Conservation (phyloP, 306 rosid species). For the Vachellia collinsii region DNA sequence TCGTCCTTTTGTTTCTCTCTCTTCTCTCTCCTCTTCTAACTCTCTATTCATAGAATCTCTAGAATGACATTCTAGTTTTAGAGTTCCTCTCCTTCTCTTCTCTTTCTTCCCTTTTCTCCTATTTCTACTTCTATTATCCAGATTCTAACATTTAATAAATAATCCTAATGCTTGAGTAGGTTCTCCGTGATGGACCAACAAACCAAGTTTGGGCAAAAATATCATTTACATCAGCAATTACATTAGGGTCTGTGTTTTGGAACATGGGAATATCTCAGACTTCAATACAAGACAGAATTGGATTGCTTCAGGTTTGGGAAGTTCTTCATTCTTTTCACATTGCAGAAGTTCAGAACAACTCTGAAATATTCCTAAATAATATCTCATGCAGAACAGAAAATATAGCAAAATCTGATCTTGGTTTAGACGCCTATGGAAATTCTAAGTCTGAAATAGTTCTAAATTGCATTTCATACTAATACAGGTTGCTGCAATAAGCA, state of each 20-base stretch:
- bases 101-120: too few species aligned
- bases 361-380: slow-evolving; percentile 23
- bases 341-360: slow-evolving; percentile 9
- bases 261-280: slow-evolving; percentile 96
- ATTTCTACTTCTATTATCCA: too few species aligned
- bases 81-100: too few species aligned
- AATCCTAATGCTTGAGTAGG: slow-evolving; percentile 52
- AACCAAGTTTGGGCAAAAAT: slow-evolving; percentile 92
- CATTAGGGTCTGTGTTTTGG: slow-evolving; percentile 96
- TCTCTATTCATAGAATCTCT: too few species aligned
- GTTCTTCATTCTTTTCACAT: slow-evolving; percentile 32
- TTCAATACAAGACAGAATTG: slow-evolving; percentile 97
- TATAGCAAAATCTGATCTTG: not conserved
- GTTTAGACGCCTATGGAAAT: not conserved
- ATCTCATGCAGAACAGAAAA: not conserved
- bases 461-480: not conserved
- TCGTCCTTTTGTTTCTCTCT: too few species aligned
- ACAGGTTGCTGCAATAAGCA: slow-evolving; percentile 97
- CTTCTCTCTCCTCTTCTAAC: too few species aligned
- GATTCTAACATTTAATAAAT: slow-evolving; percentile 2
- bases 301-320: slow-evolving; percentile 89
- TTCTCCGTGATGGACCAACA: slow-evolving; percentile 91
- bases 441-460: not conserved
- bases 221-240: slow-evolving; percentile 87
- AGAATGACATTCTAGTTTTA: too few species aligned